phyloP scores from a whole-genome alignment of 352 stramenopile genomes.

The Phytophthora meadii region DNA sequence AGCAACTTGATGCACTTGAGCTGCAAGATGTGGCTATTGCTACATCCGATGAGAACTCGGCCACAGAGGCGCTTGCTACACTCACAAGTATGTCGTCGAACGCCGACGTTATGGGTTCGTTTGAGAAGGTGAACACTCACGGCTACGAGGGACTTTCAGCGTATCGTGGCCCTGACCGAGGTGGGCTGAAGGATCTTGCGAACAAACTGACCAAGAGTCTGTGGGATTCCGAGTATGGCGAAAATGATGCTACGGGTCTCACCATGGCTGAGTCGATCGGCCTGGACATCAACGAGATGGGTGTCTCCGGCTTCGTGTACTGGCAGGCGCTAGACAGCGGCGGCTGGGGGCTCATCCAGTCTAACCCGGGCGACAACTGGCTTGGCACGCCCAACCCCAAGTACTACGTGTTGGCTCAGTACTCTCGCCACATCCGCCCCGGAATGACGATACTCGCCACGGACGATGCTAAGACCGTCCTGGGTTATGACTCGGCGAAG shows the following conservation, averaged over 20 bases:
- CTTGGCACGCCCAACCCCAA: constrained; percentile 53
- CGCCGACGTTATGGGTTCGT: constrained; percentile 26
- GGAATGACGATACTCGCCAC: constrained; percentile 59
- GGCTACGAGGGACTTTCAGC: constrained; percentile 55
- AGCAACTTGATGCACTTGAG: constrained; percentile 45
- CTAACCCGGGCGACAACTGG: constrained; percentile 49
- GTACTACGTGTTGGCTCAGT: constrained; percentile 64
- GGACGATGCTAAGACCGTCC: constrained; percentile 46
- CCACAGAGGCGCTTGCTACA: constrained; percentile 38
- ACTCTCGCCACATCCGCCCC: constrained; percentile 61
- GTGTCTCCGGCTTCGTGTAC: constrained; percentile 65
- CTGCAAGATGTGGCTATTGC: constrained; percentile 44
- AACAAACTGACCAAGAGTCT: constrained; percentile 49
- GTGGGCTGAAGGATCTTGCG: constrained; percentile 36
- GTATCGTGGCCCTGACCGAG: constrained; percentile 52
- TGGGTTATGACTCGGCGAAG: constrained; percentile 45
- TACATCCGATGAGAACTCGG: constrained; percentile 65
- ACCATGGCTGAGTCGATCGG: constrained; percentile 64
- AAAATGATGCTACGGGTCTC: constrained; percentile 54
- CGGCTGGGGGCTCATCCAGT: constrained; percentile 48
- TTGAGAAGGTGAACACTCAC: constrained; percentile 66
- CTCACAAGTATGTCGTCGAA: constrained; percentile 36
- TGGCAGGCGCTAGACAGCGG: constrained; percentile 64
- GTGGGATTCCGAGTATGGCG: constrained; percentile 69
- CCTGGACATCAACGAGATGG: constrained; percentile 69